These are phyloP conservation scores for Carnegiea gigantea DNA, from an alignment of 179 eudicot species.

Conservation along the genomic window DNA sequence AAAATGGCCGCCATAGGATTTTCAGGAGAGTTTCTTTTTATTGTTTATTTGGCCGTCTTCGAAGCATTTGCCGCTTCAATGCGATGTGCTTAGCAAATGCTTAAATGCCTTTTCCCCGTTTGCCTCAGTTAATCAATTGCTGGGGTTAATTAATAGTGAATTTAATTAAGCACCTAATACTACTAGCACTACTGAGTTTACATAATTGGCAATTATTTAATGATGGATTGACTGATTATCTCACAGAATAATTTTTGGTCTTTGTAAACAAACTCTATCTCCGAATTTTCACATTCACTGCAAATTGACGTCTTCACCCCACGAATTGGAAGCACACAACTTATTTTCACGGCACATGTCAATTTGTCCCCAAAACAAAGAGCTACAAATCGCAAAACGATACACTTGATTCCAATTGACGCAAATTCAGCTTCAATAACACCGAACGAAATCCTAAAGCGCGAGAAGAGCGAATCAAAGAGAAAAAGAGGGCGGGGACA, in stretches of 20 bases:
- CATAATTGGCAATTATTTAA: background rate
- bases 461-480: background rate
- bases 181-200: background rate
- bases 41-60: background rate
- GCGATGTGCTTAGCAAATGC: background rate
- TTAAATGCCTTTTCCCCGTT: background rate
- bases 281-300: background rate
- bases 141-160: background rate
- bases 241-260: background rate
- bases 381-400: background rate
- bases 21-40: background rate
- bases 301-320: background rate
- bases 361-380: background rate
- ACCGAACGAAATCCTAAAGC: background rate
- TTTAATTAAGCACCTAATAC: background rate
- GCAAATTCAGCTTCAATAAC: background rate
- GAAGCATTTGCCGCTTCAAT: background rate
- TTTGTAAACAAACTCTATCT: background rate
- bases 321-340: background rate
- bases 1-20: conserved; percentile 19
- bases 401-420: background rate
- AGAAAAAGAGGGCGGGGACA: background rate
- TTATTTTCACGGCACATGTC: background rate
- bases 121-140: background rate
- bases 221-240: background rate